These are phyloP conservation scores for Coemansia sp. DNA, from an alignment of 192 early-diverging fungal species.

Conservation along the genomic window DNA sequence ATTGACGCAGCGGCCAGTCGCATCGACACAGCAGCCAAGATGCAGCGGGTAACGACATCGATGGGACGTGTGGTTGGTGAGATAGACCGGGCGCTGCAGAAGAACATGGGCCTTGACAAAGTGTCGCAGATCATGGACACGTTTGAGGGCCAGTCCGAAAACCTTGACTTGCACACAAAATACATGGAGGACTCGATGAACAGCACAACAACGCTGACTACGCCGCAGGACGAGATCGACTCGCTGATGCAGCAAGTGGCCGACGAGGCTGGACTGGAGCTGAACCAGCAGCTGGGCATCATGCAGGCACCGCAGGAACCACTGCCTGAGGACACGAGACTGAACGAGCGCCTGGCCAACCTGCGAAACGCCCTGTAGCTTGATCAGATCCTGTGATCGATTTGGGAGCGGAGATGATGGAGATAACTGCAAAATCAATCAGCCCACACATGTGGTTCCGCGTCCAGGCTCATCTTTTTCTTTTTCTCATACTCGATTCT, in stretches of 20 bases:
- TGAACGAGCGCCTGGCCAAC: conserved; percentile 64
- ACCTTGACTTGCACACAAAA: conserved; percentile 94
- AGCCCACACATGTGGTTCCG: too few species aligned
- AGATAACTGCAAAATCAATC: too few species aligned
- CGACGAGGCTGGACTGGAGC: conserved; percentile 92
- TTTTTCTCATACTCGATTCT: neutral
- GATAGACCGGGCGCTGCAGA: conserved; percentile 92
- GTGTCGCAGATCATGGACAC: conserved; percentile 98
- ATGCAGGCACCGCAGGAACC: conserved; percentile 51
- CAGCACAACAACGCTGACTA: conserved; percentile 80
- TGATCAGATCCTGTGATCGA: conserved; percentile 1
- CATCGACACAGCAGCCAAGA: conserved; percentile 93
- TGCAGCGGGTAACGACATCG: conserved; percentile 78
- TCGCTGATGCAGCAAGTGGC: conserved; percentile 94
- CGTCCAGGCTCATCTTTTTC: neutral
- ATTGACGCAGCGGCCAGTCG: conserved; percentile 90
- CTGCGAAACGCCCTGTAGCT: conserved; percentile 58
- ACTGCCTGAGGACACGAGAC: conserved; percentile 58
- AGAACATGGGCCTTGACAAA: conserved; percentile 92
- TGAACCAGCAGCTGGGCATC: conserved; percentile 58
- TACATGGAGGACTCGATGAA: conserved; percentile 97
- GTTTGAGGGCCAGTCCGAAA: conserved; percentile 95
- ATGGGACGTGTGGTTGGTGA: conserved; percentile 89
- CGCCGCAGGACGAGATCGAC: conserved; percentile 91
- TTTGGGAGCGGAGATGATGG: neutral